phyloP scores from a whole-genome alignment of 441 rosid genomes.

The Populus hybrid region DNA sequence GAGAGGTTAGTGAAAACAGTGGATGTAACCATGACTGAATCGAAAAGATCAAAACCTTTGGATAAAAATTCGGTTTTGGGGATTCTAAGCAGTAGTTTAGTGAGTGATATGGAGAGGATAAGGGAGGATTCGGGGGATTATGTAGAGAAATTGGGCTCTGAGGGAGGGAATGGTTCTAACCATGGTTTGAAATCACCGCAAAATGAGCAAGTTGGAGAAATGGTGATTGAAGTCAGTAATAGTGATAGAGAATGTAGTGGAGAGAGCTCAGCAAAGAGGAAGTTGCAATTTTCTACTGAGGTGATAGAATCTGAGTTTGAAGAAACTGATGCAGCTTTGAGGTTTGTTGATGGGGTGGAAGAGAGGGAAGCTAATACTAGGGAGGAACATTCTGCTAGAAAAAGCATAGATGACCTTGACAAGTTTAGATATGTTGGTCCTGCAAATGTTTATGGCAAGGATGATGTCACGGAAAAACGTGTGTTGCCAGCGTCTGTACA shows the following conservation, averaged over 20 bases:
- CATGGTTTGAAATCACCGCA: constrained; percentile 1
- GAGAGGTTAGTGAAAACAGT: neutral
- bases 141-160: constrained; percentile 1
- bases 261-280: too few species aligned
- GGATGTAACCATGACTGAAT: neutral
- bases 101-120: neutral
- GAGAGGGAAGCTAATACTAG: neutral
- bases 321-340: constrained; percentile 3
- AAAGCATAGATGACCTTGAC: constrained; percentile 27
- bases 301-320: constrained; percentile 7
- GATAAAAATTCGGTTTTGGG: neutral
- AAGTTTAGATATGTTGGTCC: constrained; percentile 18
- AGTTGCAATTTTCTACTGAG: constrained; percentile 19
- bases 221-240: neutral
- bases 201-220: neutral
- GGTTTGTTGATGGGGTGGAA: neutral
- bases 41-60: neutral
- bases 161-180: neutral
- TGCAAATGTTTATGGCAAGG: constrained; percentile 1
- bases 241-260: neutral
- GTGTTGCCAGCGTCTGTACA: constrained; percentile 26
- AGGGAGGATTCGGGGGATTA: neutral
- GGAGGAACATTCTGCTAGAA: neutral
- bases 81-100: neutral
- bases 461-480: constrained; percentile 11